Evolutionary conservation across 2,329 filamentous ascomycete genomes (phyloP), one percentile per base, ranked within the genome.

Genomic region (Mycocentrospora acerina): DNA sequence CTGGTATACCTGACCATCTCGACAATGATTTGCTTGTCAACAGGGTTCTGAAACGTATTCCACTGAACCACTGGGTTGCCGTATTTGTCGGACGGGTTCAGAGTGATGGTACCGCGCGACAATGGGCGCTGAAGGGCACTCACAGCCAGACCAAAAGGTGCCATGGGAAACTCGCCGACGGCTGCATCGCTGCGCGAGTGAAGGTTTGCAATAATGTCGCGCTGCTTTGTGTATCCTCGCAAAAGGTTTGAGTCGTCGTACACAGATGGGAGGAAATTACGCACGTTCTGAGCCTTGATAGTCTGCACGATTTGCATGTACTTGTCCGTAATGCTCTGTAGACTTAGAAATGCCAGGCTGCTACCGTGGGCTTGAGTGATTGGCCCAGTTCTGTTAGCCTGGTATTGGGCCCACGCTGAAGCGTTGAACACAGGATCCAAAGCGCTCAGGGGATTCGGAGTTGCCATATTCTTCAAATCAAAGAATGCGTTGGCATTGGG

Each of bases 1-100:
- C 69, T 55, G 16, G 65, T 67, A 46, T 55, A 66, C 13, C 64
- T 53, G 2, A 71, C 45, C 32, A 66, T 59, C 24, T 62, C 62
- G 0, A 60, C 51, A 0, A 70, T 32, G 17, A 70, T 51, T n/a
- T 54, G 47, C 5, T 53, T 44, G 37, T 73, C 70, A 9, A 65
- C 42, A 0, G 66, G 67, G 40, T 70, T 67, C 19, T 59, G 48
- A 14, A 55, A 59, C 2, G 66, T 55, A 35, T 61, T 61, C 41
- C 54, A 67, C 24, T 65, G 47, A 7, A 69, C 52, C 6, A 68
- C 31, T 2, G 67, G 67, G 2, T 42, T 46, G 3, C 48, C 53
- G 12, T 48, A 42, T 3, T 64, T 65, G 41, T 69, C 55, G 8
- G 55, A 53, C 1, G 63, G 59, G 42, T 69, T 56, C 33, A 70